Evolutionary conservation across 2,329 filamentous ascomycete genomes (phyloP), one percentile per base, ranked within the genome.

Genomic region (Fusarium devonianum): DNA sequence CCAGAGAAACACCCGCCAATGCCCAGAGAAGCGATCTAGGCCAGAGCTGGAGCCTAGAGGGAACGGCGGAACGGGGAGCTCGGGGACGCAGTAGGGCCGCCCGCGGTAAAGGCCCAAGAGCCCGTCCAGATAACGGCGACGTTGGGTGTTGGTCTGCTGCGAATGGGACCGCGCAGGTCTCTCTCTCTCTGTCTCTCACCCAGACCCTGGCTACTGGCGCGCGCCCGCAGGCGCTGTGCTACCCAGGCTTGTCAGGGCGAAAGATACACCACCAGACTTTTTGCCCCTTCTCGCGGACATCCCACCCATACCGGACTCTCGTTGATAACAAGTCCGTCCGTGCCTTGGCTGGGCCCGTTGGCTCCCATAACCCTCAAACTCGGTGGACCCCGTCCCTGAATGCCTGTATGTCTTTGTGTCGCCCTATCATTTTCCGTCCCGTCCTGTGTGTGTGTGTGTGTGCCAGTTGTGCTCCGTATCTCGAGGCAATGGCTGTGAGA

Each of bases 111-210:
- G 51, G 54, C 48, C 49, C 43, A 53, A 39, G 36, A 26, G 53
- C 49, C 53, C n/a, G n/a, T n/a, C 53, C 46, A 54, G 54, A 63
- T 61, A 61, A 57, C 51, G 42, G 33, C 45, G 39, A 21, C 36
- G 33, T 56, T 40, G 46, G n/a, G n/a, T n/a, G n/a, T n/a, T 62
- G 57, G 48, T 56, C 50, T 61, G 48, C 46, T 46, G 44, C 29
- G 38, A 39, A 39, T 37, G 41, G n/a, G 45, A 19, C 23, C 18
- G 32, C 39, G 21, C 32, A 44, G 48, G 42, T 16, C 46, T 14
- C 39, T 55, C n/a, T n/a, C n/a, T n/a, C n/a, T n/a, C n/a, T n/a
- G n/a, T n/a, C n/a, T n/a, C n/a, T n/a, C n/a, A n/a, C n/a, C n/a
- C 32, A 42, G 44, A 41, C 37, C 32, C 44, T 46, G 53, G 43